Base-by-base conservation (phyloP, 2,329 filamentous ascomycete species). In the Botrytis elliptica region DNA sequence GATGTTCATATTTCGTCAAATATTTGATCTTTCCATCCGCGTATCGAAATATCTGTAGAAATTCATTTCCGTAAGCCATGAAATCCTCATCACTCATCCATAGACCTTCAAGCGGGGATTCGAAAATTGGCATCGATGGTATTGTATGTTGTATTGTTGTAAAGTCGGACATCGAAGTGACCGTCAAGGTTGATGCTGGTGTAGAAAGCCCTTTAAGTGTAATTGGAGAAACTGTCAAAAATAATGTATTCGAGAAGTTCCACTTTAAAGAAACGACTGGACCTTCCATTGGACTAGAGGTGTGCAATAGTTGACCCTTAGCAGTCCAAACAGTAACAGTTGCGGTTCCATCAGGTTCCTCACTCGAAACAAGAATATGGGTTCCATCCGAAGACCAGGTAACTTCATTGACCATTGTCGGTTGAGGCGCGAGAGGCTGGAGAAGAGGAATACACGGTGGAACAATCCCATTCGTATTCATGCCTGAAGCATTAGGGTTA, bases 61-160 rank as follows among this genome's bases (percentile, higher is more conserved):
- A 75, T 60, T 88, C 86, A 10, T 88, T 88, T 18, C 89, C 89
- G 71, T 88, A 88, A 18, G 91, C 77, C 66, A 91, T 77, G 74
- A 91, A 90, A 40, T 90, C 86, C 18, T 83, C 83, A 71, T 89
- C 86, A 77, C 84, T 87, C 25, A 85, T 89, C 89, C 89, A 91
- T 4, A 86, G 83, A 7, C 86, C 88, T 78, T 91, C 89, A 6
- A 90, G 82, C 2, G 85, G 84, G 59, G 88, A 85, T 8, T 84
- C 81, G 29, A 82, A 82, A 46, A 89, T 82, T 75, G 88, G 85
- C 76, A 90, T 87, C 9, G 84, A 82, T 1, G 83, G 80, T 22
- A 91, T 79, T 38, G 83, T 81, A 76, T 88, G 85, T 2, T 85
- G 85, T 5, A 86, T 79, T 7, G 66, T 66, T 40, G 64, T 66